These are phyloP conservation scores for Erythrobasidium hasegawianum DNA, from an alignment of 1,284 basidiomycete genomes.

Conservation along the genomic window DNA sequence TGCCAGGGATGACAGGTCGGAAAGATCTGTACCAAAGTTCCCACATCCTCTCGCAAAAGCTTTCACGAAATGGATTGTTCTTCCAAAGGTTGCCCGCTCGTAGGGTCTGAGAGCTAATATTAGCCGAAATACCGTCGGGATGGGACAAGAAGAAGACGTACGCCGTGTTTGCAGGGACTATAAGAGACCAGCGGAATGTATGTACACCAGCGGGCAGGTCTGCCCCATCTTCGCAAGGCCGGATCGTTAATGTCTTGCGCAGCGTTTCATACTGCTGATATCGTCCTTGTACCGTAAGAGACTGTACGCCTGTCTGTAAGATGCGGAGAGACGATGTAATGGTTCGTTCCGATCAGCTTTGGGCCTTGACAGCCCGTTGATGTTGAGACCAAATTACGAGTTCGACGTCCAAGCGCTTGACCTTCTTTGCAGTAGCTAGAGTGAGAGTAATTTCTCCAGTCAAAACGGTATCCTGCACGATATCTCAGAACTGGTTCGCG, in stretches of 20 bases:
- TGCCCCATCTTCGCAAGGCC: neutral
- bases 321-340: neutral
- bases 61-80: neutral
- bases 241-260: neutral
- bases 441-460: neutral
- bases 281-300: neutral
- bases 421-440: neutral
- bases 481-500: neutral
- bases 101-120: neutral
- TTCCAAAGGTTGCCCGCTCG: neutral
- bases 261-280: neutral
- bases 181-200: neutral
- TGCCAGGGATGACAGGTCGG: neutral
- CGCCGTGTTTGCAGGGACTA: constrained; percentile 4
- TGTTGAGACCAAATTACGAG: neutral
- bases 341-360: neutral
- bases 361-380: neutral
- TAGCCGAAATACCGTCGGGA: no score
- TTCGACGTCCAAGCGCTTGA: constrained; percentile 5
- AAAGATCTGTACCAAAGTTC: neutral
- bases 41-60: neutral
- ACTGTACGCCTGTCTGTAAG: neutral
- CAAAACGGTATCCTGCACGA: neutral
- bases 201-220: neutral
- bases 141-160: neutral